These are phyloP conservation scores for Citrus medica DNA, from an alignment of 345 rosid species.

Conservation along the genomic window DNA sequence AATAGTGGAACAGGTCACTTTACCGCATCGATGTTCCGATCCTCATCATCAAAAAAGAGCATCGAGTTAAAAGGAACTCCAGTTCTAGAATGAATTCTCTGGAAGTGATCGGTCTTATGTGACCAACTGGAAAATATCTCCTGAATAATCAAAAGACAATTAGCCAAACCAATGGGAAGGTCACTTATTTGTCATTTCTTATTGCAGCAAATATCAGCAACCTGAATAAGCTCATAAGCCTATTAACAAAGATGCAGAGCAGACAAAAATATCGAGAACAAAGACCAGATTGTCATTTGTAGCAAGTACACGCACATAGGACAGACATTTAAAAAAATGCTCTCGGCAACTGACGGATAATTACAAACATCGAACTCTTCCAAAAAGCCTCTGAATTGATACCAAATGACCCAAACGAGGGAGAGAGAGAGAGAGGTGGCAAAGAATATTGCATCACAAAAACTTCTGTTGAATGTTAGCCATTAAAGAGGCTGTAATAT, in stretches of 20 bases:
- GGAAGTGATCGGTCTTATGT: constrained; percentile 82
- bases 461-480: neutral
- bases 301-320: neutral
- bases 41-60: constrained; percentile 86
- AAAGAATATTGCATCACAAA: neutral
- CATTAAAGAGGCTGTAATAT: neutral
- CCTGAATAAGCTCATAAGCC: neutral
- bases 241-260: neutral
- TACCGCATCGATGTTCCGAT: constrained; percentile 70
- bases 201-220: neutral
- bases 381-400: neutral
- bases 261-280: neutral
- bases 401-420: neutral
- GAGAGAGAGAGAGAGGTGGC: neutral
- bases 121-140: constrained; percentile 75
- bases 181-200: neutral
- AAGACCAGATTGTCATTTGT: neutral
- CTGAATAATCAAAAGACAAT: constrained; percentile 31
- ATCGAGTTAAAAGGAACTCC: constrained; percentile 58
- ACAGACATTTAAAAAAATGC: neutral
- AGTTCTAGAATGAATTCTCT: constrained; percentile 66
- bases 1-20: neutral
- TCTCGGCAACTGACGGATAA: neutral
- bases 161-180: neutral
- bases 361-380: neutral